Conservation (phyloP, 1,284 basidiomycete species). For the Tilletia setariae region DNA sequence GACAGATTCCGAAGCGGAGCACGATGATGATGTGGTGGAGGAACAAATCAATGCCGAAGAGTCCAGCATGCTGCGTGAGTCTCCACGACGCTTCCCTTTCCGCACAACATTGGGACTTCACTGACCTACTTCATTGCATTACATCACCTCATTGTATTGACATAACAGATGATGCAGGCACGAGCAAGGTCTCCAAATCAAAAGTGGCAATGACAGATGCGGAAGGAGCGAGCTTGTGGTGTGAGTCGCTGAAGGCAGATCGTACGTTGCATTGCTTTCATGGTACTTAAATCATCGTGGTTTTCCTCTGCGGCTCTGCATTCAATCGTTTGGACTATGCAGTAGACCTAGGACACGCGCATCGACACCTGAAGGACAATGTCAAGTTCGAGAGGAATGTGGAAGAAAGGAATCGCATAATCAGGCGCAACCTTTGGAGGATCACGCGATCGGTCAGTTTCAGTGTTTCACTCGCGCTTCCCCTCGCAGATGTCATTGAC, state of each 20-base stretch:
- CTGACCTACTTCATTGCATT: background rate
- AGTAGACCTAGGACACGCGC: background rate
- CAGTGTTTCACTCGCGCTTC: background rate
- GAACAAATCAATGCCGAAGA: background rate
- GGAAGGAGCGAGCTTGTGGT: background rate
- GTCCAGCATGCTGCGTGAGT: too few species aligned
- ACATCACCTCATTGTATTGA: background rate
- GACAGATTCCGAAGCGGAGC: too few species aligned
- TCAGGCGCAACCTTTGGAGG: background rate
- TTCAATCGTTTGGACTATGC: background rate
- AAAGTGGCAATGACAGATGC: conserved; percentile 6
- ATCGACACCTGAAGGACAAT: background rate
- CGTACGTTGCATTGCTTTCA: background rate
- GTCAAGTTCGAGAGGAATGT: background rate
- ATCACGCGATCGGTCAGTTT: background rate
- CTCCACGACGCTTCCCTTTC: too few species aligned
- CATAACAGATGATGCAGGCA: background rate
- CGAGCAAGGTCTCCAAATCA: background rate
- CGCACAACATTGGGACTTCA: background rate
- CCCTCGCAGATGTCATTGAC: background rate
- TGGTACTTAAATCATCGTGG: too few species aligned
- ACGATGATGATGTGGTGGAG: too few species aligned
- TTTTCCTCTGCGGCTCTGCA: too few species aligned
- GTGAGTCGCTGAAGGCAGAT: background rate
- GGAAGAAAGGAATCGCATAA: background rate